Percentiles rank a stretch among this genome's conserved stretches.
These are phyloP conservation scores for Euphorbia peplus DNA, from an alignment of 345 rosid species.

Conservation along the genomic window DNA sequence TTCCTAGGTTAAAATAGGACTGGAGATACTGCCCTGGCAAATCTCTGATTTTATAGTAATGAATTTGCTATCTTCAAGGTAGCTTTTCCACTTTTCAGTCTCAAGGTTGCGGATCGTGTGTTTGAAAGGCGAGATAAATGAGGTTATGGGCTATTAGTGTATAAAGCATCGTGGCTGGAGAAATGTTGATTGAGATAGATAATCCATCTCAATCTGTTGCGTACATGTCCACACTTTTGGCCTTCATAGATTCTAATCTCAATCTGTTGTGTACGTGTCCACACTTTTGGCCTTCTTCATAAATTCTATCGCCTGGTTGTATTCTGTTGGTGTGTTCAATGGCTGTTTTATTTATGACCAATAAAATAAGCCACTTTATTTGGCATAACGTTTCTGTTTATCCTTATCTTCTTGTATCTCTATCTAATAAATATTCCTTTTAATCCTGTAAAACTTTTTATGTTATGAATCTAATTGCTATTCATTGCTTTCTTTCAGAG, in stretches of 20 bases:
- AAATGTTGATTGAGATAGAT: not conserved
- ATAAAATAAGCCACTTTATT: not conserved
- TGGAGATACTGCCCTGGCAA: not conserved
- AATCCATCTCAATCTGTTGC: too few species aligned
- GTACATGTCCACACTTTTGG: too few species aligned
- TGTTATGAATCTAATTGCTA: not conserved
- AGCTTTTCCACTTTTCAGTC: not conserved
- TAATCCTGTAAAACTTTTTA: not conserved
- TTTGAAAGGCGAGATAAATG: not conserved
- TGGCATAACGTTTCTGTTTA: not conserved
- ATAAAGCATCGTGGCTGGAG: not conserved
- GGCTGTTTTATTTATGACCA: not conserved
- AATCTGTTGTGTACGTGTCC: not conserved
- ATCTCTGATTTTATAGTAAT: not conserved
- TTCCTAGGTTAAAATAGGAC: not conserved
- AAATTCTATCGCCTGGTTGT: not conserved
- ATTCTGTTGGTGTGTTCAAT: not conserved
- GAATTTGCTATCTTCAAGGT: not conserved
- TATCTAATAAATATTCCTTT: not conserved
- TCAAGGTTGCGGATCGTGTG: not conserved
- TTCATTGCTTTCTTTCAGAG: conserved; percentile 47
- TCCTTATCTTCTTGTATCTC: too few species aligned
- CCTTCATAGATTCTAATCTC: too few species aligned
- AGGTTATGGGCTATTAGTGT: not conserved
- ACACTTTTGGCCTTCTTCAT: not conserved